A percentile compares a stretch with the other conserved stretches of the same genome.
Evolutionary conservation across 257 asterid genomes (phyloP).

Genomic region (Solanum pennellii): DNA sequence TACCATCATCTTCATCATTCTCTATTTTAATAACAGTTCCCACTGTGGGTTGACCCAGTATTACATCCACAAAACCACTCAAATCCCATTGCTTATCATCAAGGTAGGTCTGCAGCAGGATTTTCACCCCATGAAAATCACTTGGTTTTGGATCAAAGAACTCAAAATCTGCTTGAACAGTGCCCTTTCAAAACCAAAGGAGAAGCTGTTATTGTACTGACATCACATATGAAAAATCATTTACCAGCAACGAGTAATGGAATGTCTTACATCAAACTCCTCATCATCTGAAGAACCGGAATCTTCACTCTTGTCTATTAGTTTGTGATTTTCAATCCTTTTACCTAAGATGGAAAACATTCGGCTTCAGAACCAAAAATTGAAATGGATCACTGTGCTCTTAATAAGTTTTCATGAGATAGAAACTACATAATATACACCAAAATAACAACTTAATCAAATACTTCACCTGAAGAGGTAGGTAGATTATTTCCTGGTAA

Average conservation of each 20-base stretch:
- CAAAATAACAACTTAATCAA: neutral
- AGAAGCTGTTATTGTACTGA: neutral
- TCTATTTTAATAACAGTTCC: conserved; percentile 84
- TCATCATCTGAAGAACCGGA: conserved; percentile 58
- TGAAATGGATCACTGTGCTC: neutral
- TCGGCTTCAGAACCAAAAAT: neutral
- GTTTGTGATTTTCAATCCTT: conserved; percentile 6
- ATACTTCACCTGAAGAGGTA: conserved; percentile 26
- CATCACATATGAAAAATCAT: neutral
- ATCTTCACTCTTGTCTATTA: conserved; percentile 2
- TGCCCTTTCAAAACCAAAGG: conserved; percentile 37
- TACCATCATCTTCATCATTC: conserved; percentile 72
- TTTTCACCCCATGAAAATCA: conserved; percentile 89
- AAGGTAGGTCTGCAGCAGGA: conserved; percentile 64
- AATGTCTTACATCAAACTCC: conserved; percentile 42
- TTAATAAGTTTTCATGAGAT: neutral
- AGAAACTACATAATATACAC: neutral
- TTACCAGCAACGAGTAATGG: neutral
- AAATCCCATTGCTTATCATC: conserved; percentile 76
- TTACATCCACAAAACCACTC: conserved; percentile 76
- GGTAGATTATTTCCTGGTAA: conserved; percentile 11
- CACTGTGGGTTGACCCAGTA: conserved; percentile 79
- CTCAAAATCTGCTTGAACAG: conserved; percentile 81
- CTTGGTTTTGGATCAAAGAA: conserved; percentile 85
- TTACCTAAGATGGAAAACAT: conserved; percentile 17